Evolutionary conservation across 2,329 filamentous ascomycete species (phyloP), one percentile per base, ranked within the genome.

Genomic region (Neonectria coccinea): DNA sequence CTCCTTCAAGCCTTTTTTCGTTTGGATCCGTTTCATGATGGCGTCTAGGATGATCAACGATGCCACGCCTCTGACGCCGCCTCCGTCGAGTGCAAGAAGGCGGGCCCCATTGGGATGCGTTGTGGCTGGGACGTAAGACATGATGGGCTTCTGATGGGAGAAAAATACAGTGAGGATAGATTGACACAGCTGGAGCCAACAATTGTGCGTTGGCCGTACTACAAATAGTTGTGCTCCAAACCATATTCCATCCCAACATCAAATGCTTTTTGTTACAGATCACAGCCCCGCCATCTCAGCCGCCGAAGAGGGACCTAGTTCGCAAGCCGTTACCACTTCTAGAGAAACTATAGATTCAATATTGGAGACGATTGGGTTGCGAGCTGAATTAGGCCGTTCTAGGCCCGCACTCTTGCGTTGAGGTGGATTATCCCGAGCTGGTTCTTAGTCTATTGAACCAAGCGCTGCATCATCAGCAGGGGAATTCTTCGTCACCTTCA

Each of bases 51-150:
- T 55, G 4, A 48, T 36, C 0, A 63, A 50, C 7, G 59, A 33
- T 29, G 56, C 48, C 27, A 65, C 53, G 1, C 63, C 63, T 25
- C 63, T 47, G n/a, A 65, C 59, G 5, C 63, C 63, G 31, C 63
- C 59, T 41, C 63, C 63, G 14, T 65, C 59, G 11, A 65, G 33
- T 6, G 55, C 42, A 14, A 65, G 55, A 7, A 65, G 63, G 3
- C 63, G 63, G 14, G 44, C 54, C 10, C 63, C 59, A 20, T 65
- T 65, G 27, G 59, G 42, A 25, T 65, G 59, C 25, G n/a, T 45
- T 45, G 42, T 25, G 11, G 20, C 18, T 12, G 42, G 42, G 4
- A 42, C 39, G n/a, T 42, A 42, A n/a, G 42, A 22, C 42, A 45
- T 45, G 20, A 45, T 7, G 20, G 11, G 18, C 12, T 16, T 25